Conservation (phyloP, 805 yeast genomes). For the Lachancea sp. region DNA sequence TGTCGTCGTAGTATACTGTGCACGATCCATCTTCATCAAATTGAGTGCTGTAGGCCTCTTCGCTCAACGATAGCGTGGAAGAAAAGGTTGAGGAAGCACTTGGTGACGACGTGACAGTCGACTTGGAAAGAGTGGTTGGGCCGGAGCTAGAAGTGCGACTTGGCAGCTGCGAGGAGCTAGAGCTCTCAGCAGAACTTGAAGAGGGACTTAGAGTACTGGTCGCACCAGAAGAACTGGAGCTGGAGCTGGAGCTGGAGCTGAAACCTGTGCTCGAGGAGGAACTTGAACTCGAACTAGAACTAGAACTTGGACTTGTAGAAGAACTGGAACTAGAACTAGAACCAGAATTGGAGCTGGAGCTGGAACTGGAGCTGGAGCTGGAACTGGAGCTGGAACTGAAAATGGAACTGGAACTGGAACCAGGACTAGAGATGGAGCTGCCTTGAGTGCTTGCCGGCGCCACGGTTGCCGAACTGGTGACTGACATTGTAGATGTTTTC, state of each 20-base stretch:
- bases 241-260: not conserved
- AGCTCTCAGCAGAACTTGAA: slow-evolving; percentile 6
- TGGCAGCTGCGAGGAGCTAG: slow-evolving; percentile 1
- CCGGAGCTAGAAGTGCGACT: not conserved
- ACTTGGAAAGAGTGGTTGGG: not conserved
- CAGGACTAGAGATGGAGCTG: not conserved
- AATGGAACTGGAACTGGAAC: not conserved
- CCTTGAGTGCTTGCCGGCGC: not conserved
- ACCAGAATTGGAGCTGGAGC: not conserved
- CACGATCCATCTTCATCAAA: slow-evolving; percentile 22
- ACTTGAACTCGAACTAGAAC: not conserved
- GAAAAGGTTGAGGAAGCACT: slow-evolving; percentile 2
- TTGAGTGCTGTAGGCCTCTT: slow-evolving; percentile 11
- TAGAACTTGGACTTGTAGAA: not conserved
- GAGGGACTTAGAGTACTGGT: slow-evolving; percentile 4
- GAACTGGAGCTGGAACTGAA: not conserved
- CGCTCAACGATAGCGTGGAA: not conserved
- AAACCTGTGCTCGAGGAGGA: not conserved
- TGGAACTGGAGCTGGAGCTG: not conserved
- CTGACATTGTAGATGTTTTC: slow-evolving; percentile 19
- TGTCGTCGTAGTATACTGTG: slow-evolving; percentile 20
- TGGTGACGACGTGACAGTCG: slow-evolving; percentile 3
- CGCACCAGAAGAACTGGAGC: slow-evolving; percentile 13
- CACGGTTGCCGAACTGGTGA: slow-evolving; percentile 1
- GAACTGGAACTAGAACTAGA: not conserved